Conservation (phyloP, 139 green algal genomes). For the Micromonas commoda region DNA sequence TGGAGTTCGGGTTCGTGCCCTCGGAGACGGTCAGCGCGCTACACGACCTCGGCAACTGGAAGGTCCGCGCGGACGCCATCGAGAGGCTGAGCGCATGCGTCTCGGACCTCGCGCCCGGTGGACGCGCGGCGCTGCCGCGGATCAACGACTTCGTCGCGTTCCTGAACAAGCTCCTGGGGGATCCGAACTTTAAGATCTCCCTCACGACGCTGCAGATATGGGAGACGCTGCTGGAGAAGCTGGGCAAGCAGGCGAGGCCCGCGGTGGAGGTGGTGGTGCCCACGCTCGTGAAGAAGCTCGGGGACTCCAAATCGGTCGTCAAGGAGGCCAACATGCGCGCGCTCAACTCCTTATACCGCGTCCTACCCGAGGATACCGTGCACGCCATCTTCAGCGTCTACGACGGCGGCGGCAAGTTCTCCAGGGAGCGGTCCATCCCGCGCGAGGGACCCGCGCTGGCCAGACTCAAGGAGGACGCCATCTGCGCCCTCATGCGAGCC, state of each 20-base stretch:
- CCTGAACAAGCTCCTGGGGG: slow-evolving; percentile 51
- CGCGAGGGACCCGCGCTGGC: no score
- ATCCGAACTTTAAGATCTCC: slow-evolving; percentile 79
- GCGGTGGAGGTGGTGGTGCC: slow-evolving; percentile 37
- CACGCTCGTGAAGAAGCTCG: slow-evolving; percentile 47
- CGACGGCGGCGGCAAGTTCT: no score
- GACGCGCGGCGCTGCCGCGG: slow-evolving; percentile 36
- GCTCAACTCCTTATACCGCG: slow-evolving; percentile 7
- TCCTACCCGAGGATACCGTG: slow-evolving; percentile 34
- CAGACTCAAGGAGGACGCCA: slow-evolving; percentile 48
- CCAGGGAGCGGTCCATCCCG: no score
- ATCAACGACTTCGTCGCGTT: slow-evolving; percentile 60
- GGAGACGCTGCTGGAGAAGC: slow-evolving; percentile 46
- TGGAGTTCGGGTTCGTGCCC: slow-evolving; percentile 59
- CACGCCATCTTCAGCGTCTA: slow-evolving; percentile 37
- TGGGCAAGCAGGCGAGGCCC: slow-evolving; percentile 46
- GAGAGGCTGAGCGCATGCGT: slow-evolving; percentile 54
- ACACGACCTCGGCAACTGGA: slow-evolving; percentile 68
- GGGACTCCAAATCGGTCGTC: slow-evolving; percentile 49
- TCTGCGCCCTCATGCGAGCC: slow-evolving; percentile 50
- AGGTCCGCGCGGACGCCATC: slow-evolving; percentile 47
- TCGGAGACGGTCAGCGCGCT: slow-evolving; percentile 44
- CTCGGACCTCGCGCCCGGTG: slow-evolving; percentile 34
- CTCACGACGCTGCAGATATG: slow-evolving; percentile 62
- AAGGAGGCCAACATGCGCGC: slow-evolving; percentile 41